phyloP scores from a whole-genome alignment of 371 early-diverging fungal genomes.

The Phascolomyces articulosus region DNA sequence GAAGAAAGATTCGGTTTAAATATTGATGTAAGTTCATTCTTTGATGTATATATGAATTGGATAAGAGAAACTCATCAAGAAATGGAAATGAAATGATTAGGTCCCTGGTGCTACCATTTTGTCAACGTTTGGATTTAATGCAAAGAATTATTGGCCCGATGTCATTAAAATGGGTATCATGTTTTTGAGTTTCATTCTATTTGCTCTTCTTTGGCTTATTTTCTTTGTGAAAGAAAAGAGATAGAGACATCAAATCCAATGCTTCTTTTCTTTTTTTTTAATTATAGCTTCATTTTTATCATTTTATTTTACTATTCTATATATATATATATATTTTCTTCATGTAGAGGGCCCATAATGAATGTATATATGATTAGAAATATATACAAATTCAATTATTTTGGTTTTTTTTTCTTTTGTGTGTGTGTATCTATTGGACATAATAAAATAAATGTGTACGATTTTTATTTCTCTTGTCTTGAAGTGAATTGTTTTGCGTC shows the following conservation, averaged over 20 bases:
- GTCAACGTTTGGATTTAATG: constrained; percentile 90
- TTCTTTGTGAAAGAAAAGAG: constrained; percentile 84
- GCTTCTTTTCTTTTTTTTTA: neutral
- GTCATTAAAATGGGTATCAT: constrained; percentile 67
- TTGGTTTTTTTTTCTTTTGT: no score
- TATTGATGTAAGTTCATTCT: constrained; percentile 61
- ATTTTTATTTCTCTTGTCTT: no score
- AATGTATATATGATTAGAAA: no score
- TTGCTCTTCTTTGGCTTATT: constrained; percentile 83
- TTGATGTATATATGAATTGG: neutral
- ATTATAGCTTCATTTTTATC: neutral
- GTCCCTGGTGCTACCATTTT: constrained; percentile 87
- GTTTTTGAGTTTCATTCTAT: constrained; percentile 63
- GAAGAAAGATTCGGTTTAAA: constrained; percentile 83
- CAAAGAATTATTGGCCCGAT: constrained; percentile 85
- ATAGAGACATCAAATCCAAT: constrained; percentile 27
- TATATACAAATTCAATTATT: no score
- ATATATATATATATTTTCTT: no score
- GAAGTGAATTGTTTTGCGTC: no score
- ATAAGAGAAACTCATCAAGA: no score
- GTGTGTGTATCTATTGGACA: no score
- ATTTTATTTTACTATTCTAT: neutral
- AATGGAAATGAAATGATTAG: constrained; percentile 28
- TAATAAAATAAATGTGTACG: no score
- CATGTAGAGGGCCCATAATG: no score